Conservation (phyloP, 257 asterid species). For the Nicotiana tabacum region DNA sequence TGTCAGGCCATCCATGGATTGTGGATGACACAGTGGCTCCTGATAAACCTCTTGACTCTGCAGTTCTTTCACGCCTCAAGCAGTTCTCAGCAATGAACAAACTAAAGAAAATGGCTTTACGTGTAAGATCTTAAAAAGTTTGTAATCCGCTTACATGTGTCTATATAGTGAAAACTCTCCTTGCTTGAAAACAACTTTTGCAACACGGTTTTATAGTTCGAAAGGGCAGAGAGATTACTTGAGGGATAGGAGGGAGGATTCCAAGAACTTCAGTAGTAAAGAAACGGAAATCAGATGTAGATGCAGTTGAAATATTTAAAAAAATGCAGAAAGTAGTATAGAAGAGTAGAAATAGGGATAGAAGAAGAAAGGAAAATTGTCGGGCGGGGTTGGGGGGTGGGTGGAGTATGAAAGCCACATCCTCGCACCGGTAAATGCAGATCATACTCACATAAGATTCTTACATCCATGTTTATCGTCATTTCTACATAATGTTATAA, state of each 20-base stretch:
- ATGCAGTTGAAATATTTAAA: neutral
- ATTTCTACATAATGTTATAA: neutral
- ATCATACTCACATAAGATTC: neutral
- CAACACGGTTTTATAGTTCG: neutral
- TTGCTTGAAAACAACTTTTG: neutral
- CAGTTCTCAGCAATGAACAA: slow-evolving; percentile 98
- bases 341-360: neutral
- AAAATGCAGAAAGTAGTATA: neutral
- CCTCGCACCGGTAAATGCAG: neutral
- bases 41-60: slow-evolving; percentile 95
- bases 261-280: neutral
- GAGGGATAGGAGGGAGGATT: neutral
- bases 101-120: slow-evolving; percentile 95
- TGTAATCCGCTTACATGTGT: slow-evolving; percentile 4
- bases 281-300: neutral
- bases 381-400: neutral
- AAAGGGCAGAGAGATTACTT: neutral
- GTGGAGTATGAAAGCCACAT: neutral
- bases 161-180: neutral
- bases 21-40: slow-evolving; percentile 89
- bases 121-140: slow-evolving; percentile 45
- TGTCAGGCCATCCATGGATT: slow-evolving; percentile 91
- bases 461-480: neutral
- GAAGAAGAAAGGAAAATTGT: neutral
- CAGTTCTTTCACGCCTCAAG: slow-evolving; percentile 86